Conservation (phyloP, 495 filamentous ascomycete species). For the Copromyces sp. region DNA sequence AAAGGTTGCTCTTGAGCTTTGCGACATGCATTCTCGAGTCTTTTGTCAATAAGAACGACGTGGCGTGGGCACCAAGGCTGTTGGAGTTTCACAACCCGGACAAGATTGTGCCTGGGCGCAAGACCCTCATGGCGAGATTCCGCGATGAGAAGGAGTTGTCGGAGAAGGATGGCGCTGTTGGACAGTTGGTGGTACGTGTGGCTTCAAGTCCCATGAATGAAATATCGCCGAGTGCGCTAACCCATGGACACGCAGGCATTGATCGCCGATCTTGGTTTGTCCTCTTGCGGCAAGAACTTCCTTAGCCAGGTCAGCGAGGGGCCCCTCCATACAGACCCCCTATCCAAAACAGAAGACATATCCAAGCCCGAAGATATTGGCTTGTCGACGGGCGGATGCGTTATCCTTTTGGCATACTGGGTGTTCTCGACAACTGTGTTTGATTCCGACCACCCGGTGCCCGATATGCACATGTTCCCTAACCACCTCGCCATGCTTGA, state of each 20-base stretch:
- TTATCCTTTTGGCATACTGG: slow-evolving; percentile 52
- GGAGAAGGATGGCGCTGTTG: slow-evolving; percentile 59
- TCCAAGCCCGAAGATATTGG: slow-evolving; percentile 52
- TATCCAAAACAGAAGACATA: slow-evolving; percentile 31
- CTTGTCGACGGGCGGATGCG: slow-evolving; percentile 59
- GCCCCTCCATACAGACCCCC: slow-evolving; percentile 21
- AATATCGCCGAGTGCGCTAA: slow-evolving; percentile 4
- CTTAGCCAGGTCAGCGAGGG: slow-evolving; percentile 22
- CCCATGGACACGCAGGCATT: slow-evolving; percentile 43
- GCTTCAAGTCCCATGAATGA: neutral
- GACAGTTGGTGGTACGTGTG: slow-evolving; percentile 59
- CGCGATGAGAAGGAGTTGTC: slow-evolving; percentile 50
- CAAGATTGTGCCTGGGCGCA: slow-evolving; percentile 43
- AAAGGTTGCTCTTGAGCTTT: slow-evolving; percentile 72
- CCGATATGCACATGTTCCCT: slow-evolving; percentile 51
- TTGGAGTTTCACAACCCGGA: slow-evolving; percentile 61
- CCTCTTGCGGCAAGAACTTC: slow-evolving; percentile 20
- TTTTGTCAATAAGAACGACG: slow-evolving; percentile 57
- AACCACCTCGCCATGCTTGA: slow-evolving; percentile 49
- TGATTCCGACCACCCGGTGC: slow-evolving; percentile 31
- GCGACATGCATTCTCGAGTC: slow-evolving; percentile 75
- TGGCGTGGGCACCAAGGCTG: slow-evolving; percentile 66
- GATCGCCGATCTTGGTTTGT: slow-evolving; percentile 54
- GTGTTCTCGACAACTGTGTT: slow-evolving; percentile 45
- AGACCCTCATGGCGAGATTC: slow-evolving; percentile 52